Evolutionary conservation across 2,329 filamentous ascomycete genomes (phyloP).

Genomic region (Thyridium curvatum): DNA sequence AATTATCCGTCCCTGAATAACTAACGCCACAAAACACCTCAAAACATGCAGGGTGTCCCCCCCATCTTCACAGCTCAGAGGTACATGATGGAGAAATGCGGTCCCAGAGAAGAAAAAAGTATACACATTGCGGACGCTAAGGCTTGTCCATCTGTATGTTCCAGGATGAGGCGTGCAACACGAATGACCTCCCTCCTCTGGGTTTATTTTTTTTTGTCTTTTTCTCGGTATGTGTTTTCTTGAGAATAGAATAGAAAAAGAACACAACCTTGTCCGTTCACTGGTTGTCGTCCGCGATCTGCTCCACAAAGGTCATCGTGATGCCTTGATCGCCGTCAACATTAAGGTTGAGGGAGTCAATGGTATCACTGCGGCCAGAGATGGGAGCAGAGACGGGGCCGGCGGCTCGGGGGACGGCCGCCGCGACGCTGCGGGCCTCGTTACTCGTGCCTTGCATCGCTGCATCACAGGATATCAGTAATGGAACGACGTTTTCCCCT

Average conservation of each 20-base stretch:
- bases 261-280: not conserved
- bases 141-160: too few relatives aligned
- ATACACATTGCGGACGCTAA: too few relatives aligned
- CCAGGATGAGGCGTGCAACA: too few relatives aligned
- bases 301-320: constrained; percentile 40
- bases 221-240: not conserved
- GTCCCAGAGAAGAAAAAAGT: too few relatives aligned
- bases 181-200: too few relatives aligned
- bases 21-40: too few relatives aligned
- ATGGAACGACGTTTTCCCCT: too few relatives aligned
- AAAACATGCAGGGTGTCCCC: too few relatives aligned
- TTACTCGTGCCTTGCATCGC: constrained; percentile 4
- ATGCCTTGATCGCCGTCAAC: constrained; percentile 35
- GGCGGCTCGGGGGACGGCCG: constrained; percentile 3
- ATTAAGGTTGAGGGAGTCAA: constrained; percentile 38
- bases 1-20: too few relatives aligned
- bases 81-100: too few relatives aligned
- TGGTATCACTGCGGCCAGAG: constrained; percentile 16
- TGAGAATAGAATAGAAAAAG: constrained; percentile 1
- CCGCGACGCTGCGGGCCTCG: constrained; percentile 7
- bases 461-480: too few relatives aligned
- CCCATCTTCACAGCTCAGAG: too few relatives aligned
- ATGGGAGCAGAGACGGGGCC: constrained; percentile 3
- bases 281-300: constrained; percentile 21
- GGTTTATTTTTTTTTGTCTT: not conserved